Base-by-base conservation (phyloP, 768 basidiomycete genomes). In the Tricholoma sp. region DNA sequence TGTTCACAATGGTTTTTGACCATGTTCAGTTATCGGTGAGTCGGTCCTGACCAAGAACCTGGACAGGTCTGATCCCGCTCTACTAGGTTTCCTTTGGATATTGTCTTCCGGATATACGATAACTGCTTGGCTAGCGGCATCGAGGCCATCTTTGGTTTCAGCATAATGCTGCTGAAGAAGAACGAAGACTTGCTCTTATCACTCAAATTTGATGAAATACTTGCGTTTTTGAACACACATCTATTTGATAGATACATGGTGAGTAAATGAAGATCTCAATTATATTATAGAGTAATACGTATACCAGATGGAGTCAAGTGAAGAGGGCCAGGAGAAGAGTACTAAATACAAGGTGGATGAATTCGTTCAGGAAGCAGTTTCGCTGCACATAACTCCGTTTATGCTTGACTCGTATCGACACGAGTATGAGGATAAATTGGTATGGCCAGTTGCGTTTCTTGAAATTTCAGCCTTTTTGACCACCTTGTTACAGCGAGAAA, bases 1-100 rank as follows among this genome's bases (percentile, higher is more conserved):
- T 96, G 93, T 65, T 94, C 92, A 12, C 97, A 98, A 61, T 99
- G 97, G 97, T 98, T 98, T 71, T 77, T 99, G 67, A 98, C 97
- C 0, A 74, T 99, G 68, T 98, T 98, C 76, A 91, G 92, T 66
- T 98, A 96, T 71, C 84, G 92, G 92, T 88, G 65, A 64, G 80
- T 66, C 12, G 6, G 32, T 47, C 50, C 28, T 3, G 24, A 41
- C 29, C 2, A 34, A 17, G 28, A 31, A 18, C 39, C 2, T 49
- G 12, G 28, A 31, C 28, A 15, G 11, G 32, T 24, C 41, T 63
- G 53, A 62, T 49, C 24, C 24, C 24, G 11, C 33, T 33, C 18
- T 36, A 17, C 10, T 62, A 97, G 97, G 29, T 98, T 98, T 70
- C 97, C 97, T 0, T 76, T 98, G 54, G 88, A 93, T 13, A 82